Conservation (phyloP, 139 green algal species). For the Chlamydomonas urium region DNA sequence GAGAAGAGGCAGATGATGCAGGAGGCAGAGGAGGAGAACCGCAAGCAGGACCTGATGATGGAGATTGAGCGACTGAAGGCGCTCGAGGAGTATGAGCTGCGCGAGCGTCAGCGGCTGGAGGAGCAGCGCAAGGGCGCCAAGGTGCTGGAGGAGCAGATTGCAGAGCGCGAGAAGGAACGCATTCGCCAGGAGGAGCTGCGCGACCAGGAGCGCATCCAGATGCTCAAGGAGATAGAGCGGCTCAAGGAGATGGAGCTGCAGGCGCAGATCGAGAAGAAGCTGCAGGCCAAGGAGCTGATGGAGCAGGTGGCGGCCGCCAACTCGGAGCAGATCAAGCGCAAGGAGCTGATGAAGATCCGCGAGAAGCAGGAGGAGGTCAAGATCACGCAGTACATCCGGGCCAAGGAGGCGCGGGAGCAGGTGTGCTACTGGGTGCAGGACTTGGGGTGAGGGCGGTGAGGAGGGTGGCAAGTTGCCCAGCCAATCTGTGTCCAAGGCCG, state of each 20-base stretch:
- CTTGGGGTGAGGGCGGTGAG: too few species aligned
- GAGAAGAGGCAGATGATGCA: slow-evolving; percentile 72
- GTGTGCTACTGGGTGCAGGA: slow-evolving; percentile 27
- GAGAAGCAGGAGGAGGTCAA: slow-evolving; percentile 76
- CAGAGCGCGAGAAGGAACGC: slow-evolving; percentile 51
- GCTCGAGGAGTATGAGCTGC: slow-evolving; percentile 57
- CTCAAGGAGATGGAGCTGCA: slow-evolving; percentile 63
- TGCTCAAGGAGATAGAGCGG: slow-evolving; percentile 63
- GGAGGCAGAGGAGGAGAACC: slow-evolving; percentile 40
- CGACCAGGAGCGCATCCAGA: slow-evolving; percentile 54
- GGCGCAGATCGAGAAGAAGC: slow-evolving; percentile 53
- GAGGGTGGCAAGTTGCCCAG: too few species aligned
- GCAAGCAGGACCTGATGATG: slow-evolving; percentile 71
- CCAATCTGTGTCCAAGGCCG: too few species aligned
- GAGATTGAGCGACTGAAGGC: slow-evolving; percentile 71
- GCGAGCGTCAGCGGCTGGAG: slow-evolving; percentile 61
- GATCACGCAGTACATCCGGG: slow-evolving; percentile 69
- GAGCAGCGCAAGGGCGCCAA: slow-evolving; percentile 57
- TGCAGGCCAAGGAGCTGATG: slow-evolving; percentile 45
- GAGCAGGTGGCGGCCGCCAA: slow-evolving; percentile 67
- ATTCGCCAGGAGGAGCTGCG: slow-evolving; percentile 57
- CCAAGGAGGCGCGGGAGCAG: slow-evolving; percentile 69
- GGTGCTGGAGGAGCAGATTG: slow-evolving; percentile 75
- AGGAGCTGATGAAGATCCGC: slow-evolving; percentile 55
- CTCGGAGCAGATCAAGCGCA: slow-evolving; percentile 69